Evolutionary conservation across 2,329 filamentous ascomycete species (phyloP).

Genomic region (Fusarium sp.): DNA sequence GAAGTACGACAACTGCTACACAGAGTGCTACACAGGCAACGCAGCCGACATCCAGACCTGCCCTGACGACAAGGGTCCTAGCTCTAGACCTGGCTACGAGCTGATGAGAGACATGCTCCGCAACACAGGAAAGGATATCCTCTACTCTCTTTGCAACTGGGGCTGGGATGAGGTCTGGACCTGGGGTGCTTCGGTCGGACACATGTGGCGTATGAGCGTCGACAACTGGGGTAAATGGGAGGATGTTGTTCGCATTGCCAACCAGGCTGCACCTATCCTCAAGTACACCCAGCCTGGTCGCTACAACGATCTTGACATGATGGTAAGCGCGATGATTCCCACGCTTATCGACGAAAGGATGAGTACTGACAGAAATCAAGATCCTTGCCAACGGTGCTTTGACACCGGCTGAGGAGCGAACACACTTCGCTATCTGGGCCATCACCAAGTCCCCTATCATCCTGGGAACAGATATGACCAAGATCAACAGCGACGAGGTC

Average conservation of each 20-base stretch:
- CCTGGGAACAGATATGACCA: constrained; percentile 23
- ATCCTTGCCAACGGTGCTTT: constrained; percentile 23
- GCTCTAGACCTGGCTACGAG: constrained; percentile 15
- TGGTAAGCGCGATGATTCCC: not conserved
- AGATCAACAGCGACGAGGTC: constrained; percentile 5
- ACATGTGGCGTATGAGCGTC: constrained; percentile 26
- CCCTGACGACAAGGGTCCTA: constrained; percentile 1
- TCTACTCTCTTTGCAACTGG: constrained; percentile 30
- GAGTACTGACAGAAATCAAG: not conserved
- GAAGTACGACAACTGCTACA: constrained; percentile 32
- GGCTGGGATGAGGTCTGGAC: constrained; percentile 28
- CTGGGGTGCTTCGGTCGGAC: constrained; percentile 23
- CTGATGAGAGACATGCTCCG: constrained; percentile 18
- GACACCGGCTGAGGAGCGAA: constrained; percentile 19
- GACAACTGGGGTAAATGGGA: constrained; percentile 27
- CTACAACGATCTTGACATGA: constrained; percentile 28
- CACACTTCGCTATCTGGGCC: constrained; percentile 26
- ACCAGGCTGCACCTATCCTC: constrained; percentile 21
- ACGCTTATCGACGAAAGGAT: rapidly evolving
- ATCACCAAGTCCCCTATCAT: constrained; percentile 29
- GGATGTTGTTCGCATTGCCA: constrained; percentile 23
- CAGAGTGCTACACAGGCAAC: constrained; percentile 13
- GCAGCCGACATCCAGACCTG: constrained; percentile 20
- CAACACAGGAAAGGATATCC: constrained; percentile 20
- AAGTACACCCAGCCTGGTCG: constrained; percentile 21